Conservation (phyloP, 768 basidiomycete genomes). For the Pleurotus tuoliensis region DNA sequence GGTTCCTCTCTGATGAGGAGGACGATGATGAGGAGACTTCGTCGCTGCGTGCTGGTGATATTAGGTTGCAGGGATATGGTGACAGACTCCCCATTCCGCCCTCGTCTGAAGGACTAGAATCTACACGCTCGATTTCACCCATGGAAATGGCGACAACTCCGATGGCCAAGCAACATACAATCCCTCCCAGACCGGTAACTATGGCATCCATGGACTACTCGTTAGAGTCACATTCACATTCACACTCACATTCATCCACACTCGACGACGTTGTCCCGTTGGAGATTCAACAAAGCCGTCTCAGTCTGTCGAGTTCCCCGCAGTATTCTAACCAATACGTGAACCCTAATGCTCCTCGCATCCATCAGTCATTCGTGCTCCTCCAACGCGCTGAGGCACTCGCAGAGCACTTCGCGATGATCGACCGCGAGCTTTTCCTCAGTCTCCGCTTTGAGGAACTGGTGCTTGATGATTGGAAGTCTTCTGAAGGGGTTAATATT, state of each 20-base stretch:
- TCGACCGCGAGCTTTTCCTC: constrained; percentile 85
- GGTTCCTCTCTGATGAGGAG: constrained; percentile 49
- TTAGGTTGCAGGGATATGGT: constrained; percentile 13
- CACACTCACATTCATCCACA: constrained; percentile 43
- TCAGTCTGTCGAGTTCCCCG: constrained; percentile 30
- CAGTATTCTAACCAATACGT: constrained; percentile 26
- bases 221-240: constrained; percentile 10
- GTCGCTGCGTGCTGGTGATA: constrained; percentile 13
- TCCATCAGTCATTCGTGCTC: constrained; percentile 74
- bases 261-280: constrained; percentile 61
- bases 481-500: constrained; percentile 59
- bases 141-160: constrained; percentile 27
- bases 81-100: constrained; percentile 11
- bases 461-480: constrained; percentile 69
- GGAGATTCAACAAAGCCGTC: constrained; percentile 61
- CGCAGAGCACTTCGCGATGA: constrained; percentile 79
- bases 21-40: constrained; percentile 25
- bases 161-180: constrained; percentile 26
- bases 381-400: constrained; percentile 54
- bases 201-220: constrained; percentile 15
- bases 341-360: constrained; percentile 32
- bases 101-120: not conserved
- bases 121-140: not conserved
- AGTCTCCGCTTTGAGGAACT: constrained; percentile 85
- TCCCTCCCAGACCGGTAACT: constrained; percentile 23